These are phyloP conservation scores for Agarophyton chilense DNA, from an alignment of 23 red algal species.

Conservation along the genomic window DNA sequence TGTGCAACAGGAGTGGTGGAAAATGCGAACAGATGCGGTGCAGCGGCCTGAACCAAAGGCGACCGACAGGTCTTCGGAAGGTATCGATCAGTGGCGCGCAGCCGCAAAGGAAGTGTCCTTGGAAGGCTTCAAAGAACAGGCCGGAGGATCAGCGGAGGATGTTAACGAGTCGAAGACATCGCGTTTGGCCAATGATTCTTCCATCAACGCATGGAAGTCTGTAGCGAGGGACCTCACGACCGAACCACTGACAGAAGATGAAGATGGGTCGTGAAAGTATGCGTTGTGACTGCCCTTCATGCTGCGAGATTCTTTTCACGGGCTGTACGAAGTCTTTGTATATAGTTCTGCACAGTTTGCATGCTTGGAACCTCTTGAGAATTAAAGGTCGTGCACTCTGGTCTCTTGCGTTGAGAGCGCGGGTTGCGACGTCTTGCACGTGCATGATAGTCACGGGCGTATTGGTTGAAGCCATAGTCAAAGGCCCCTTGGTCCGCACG, in stretches of 20 bases:
- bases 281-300: neutral
- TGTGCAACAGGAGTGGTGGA: conserved; percentile 23
- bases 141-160: neutral
- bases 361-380: too few relatives aligned
- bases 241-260: neutral
- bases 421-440: neutral
- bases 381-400: neutral
- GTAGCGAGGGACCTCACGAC: conserved; percentile 19
- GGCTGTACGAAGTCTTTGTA: neutral
- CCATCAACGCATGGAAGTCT: conserved; percentile 11
- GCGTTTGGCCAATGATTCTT: neutral
- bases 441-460: neutral
- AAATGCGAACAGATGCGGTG: neutral
- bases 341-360: neutral
- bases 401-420: neutral
- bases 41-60: neutral
- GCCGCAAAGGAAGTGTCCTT: neutral
- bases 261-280: neutral
- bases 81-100: conserved; percentile 34
- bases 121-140: neutral
- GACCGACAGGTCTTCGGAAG: neutral
- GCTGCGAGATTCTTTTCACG: neutral
- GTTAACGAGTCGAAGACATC: neutral
- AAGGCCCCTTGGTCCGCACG: neutral
- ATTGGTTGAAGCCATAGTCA: neutral